Conservation (phyloP, 2,329 filamentous ascomycete species). For the Aspergillus brasiliensis region DNA sequence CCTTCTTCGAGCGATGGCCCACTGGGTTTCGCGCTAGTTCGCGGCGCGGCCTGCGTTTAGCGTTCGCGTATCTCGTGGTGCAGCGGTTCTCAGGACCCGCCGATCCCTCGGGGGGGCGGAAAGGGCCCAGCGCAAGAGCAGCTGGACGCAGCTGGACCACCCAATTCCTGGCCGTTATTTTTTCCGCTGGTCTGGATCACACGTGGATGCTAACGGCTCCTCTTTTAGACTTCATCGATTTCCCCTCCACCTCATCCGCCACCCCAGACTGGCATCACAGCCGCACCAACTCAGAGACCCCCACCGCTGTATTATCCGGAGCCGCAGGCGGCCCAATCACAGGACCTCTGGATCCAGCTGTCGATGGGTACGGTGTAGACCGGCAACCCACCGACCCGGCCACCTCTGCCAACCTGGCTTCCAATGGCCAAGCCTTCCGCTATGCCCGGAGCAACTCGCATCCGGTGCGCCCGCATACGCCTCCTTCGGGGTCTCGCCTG, state of each 20-base stretch:
- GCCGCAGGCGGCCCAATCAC: conserved; percentile 43
- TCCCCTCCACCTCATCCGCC: conserved; percentile 45
- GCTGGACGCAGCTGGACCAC: conserved; percentile 6
- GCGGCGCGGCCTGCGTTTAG: conserved; percentile 26
- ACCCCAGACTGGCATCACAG: conserved; percentile 64
- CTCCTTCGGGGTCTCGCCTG: conserved; percentile 39
- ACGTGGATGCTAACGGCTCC: conserved; percentile 14
- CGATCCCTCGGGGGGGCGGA: conserved; percentile 18
- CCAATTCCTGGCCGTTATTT: not conserved
- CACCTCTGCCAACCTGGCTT: conserved; percentile 40
- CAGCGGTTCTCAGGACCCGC: conserved; percentile 9
- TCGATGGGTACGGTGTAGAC: conserved; percentile 38
- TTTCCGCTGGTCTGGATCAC: conserved; percentile 6
- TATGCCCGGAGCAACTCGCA: conserved; percentile 54
- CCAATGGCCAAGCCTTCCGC: conserved; percentile 36
- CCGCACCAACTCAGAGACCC: conserved; percentile 68
- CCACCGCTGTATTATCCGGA: conserved; percentile 57
- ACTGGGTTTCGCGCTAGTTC: conserved; percentile 30
- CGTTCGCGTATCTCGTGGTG: conserved; percentile 31
- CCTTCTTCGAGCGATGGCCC: conserved; percentile 21
- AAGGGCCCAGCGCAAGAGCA: not conserved
- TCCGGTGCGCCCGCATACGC: conserved; percentile 52
- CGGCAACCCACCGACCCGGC: conserved; percentile 35
- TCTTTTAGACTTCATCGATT: conserved; percentile 28
- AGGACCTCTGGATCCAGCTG: conserved; percentile 35